Conservation (phyloP, 2,329 filamentous ascomycete species). For the Phyllosticta citriasiana region DNA sequence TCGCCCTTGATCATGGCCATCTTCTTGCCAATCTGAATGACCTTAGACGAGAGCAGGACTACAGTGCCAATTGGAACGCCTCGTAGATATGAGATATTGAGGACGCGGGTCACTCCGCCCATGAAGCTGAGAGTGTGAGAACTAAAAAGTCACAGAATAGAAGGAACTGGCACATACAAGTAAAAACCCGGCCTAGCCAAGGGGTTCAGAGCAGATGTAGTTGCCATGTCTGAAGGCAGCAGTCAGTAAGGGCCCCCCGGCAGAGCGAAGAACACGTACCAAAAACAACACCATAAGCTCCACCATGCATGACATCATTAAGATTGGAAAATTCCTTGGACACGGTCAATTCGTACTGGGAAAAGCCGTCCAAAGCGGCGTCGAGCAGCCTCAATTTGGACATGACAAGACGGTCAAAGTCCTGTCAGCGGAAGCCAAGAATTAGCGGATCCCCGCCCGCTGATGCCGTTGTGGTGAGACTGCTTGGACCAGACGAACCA, state of each 20-base stretch:
- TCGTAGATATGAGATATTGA: slow-evolving; percentile 43
- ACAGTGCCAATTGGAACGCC: slow-evolving; percentile 38
- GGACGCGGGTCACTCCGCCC: slow-evolving; percentile 39
- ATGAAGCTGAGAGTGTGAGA: slow-evolving; percentile 27
- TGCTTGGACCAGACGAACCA: slow-evolving; percentile 16
- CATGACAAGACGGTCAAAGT: slow-evolving; percentile 30
- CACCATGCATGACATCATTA: slow-evolving; percentile 33
- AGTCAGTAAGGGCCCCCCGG: not conserved
- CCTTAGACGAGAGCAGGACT: slow-evolving; percentile 33
- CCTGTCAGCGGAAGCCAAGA: slow-evolving; percentile 14
- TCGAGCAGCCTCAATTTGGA: slow-evolving; percentile 26
- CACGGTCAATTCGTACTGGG: slow-evolving; percentile 25
- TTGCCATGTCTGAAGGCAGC: slow-evolving; percentile 26
- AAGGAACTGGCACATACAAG: slow-evolving; percentile 26
- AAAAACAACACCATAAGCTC: slow-evolving; percentile 30
- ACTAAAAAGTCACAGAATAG: not conserved
- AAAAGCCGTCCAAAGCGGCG: slow-evolving; percentile 26
- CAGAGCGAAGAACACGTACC: slow-evolving; percentile 9
- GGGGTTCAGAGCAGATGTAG: slow-evolving; percentile 40
- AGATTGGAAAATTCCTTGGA: slow-evolving; percentile 28
- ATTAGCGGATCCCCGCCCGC: not conserved
- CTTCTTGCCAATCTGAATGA: slow-evolving; percentile 38
- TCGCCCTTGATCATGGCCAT: slow-evolving; percentile 43
- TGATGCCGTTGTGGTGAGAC: not conserved
- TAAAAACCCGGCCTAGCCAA: slow-evolving; percentile 40